Percentiles rank a stretch among this genome's conserved stretches.
Evolutionary conservation across 192 early-diverging fungal species (phyloP).

Genomic region (Coemansia sp.): DNA sequence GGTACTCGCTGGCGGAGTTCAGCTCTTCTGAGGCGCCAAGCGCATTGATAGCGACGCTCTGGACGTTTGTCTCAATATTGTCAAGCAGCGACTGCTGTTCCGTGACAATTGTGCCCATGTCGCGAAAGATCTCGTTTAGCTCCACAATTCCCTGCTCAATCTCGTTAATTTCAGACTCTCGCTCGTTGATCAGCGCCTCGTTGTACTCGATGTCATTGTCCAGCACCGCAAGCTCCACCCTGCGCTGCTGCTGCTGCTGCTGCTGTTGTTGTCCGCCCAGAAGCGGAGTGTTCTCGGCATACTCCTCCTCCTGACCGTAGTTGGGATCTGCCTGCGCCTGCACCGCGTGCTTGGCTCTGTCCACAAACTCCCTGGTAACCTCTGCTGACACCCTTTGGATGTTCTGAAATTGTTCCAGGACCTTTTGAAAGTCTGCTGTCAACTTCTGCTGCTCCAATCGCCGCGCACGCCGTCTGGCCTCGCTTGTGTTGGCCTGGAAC

Average conservation of each 20-base stretch:
- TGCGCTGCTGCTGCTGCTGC: constrained; percentile 29
- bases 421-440: constrained; percentile 91
- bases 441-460: constrained; percentile 91
- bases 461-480: constrained; percentile 55
- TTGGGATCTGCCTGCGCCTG: constrained; percentile 14
- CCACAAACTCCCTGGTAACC: constrained; percentile 81
- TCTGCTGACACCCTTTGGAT: constrained; percentile 80
- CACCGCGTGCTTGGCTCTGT: constrained; percentile 61
- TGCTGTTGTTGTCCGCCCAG: constrained; percentile 11
- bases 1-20: constrained; percentile 72
- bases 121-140: constrained; percentile 96
- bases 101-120: constrained; percentile 93
- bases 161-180: constrained; percentile 87
- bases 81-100: constrained; percentile 94
- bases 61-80: constrained; percentile 95
- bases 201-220: constrained; percentile 95
- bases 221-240: constrained; percentile 69
- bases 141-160: constrained; percentile 93
- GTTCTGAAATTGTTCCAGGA: constrained; percentile 84
- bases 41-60: constrained; percentile 72
- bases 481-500: constrained; percentile 41
- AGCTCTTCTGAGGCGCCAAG: constrained; percentile 81
- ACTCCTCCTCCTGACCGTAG: constrained; percentile 17
- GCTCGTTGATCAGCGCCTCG: constrained; percentile 88
- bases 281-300: constrained; percentile 29